These are phyloP conservation scores for Botrytis hyacinthi DNA, from an alignment of 2,329 filamentous ascomycete species.

Conservation along the genomic window DNA sequence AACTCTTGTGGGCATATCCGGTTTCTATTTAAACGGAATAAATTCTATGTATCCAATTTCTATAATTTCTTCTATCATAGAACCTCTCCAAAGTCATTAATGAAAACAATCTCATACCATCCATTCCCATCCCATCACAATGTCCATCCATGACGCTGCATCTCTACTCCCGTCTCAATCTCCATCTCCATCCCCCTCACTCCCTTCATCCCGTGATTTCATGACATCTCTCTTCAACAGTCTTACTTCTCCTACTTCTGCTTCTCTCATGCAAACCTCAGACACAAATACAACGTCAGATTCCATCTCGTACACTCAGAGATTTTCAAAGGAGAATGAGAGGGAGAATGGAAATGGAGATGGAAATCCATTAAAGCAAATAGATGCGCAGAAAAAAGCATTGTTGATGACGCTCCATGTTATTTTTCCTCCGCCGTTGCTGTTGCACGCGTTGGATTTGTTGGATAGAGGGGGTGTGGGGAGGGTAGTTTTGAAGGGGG, in stretches of 20 bases:
- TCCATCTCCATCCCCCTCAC: slow-evolving; percentile 3
- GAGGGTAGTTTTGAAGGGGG: slow-evolving; percentile 44
- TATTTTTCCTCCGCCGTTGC: slow-evolving; percentile 68
- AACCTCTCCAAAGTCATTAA: background rate
- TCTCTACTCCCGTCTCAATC: background rate
- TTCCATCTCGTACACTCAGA: background rate
- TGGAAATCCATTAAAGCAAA: slow-evolving; percentile 24
- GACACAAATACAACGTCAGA: background rate
- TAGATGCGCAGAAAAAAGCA: slow-evolving; percentile 39
- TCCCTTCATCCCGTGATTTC: slow-evolving; percentile 34
- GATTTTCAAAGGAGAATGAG: slow-evolving; percentile 4
- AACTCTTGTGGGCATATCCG: background rate
- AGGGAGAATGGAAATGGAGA: background rate
- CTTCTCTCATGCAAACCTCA: background rate
- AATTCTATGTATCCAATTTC: background rate
- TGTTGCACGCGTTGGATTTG: slow-evolving; percentile 84
- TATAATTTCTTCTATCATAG: background rate
- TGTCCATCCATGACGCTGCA: background rate
- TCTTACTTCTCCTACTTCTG: slow-evolving; percentile 23
- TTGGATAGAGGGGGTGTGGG: slow-evolving; percentile 75
- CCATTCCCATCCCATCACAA: background rate
- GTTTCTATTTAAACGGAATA: background rate
- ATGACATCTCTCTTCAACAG: slow-evolving; percentile 36
- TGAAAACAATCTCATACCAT: background rate
- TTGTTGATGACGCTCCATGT: slow-evolving; percentile 64